These are phyloP conservation scores for Rhizopogon rudus DNA, from an alignment of 768 basidiomycete species.

Conservation along the genomic window DNA sequence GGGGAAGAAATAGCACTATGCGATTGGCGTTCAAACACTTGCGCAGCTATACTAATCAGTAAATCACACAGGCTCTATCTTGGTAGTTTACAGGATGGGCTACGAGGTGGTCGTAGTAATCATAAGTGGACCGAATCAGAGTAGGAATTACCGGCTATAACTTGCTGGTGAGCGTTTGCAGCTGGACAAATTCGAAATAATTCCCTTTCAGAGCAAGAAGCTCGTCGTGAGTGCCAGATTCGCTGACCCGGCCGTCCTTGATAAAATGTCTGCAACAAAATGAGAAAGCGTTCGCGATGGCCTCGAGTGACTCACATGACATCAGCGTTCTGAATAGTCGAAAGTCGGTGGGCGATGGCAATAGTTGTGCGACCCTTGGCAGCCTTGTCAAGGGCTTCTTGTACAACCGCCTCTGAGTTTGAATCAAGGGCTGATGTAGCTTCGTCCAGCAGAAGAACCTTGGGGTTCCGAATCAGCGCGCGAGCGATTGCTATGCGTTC, in stretches of 20 bases:
- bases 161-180: constrained; percentile 63
- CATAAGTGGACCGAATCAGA: neutral
- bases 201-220: constrained; percentile 58
- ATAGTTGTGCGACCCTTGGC: constrained; percentile 91
- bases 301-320: constrained; percentile 57
- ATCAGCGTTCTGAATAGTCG: constrained; percentile 92
- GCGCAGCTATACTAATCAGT: too few species aligned
- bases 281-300: neutral
- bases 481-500: constrained; percentile 82
- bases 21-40: too few species aligned
- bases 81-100: too few species aligned
- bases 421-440: constrained; percentile 91
- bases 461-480: constrained; percentile 84
- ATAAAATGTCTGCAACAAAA: constrained; percentile 69
- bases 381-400: constrained; percentile 88
- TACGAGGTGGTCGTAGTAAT: neutral
- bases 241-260: constrained; percentile 80
- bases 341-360: constrained; percentile 91
- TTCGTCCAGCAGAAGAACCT: constrained; percentile 84
- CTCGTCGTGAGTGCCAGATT: constrained; percentile 86
- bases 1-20: neutral
- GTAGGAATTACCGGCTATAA: neutral
- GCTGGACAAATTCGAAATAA: constrained; percentile 82
- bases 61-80: too few species aligned
- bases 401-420: constrained; percentile 91